Evolutionary conservation across 768 basidiomycete species (phyloP).

Genomic region (Leccinum uliginosum): DNA sequence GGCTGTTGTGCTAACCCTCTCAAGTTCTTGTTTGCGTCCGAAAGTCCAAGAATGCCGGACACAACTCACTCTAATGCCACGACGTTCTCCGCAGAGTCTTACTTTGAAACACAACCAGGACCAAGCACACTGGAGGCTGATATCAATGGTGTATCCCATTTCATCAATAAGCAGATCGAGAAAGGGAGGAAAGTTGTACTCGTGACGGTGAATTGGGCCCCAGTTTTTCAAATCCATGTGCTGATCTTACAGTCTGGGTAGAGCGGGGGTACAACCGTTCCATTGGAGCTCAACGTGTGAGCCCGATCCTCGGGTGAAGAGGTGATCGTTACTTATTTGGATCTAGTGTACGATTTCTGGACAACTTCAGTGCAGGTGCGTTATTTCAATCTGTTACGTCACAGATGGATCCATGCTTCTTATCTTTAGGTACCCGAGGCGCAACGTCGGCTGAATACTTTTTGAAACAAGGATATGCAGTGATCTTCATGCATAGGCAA

Average conservation of each 20-base stretch:
- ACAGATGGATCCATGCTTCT: constrained; percentile 1
- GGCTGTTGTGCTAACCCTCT: constrained; percentile 6
- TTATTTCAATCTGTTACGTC: not conserved
- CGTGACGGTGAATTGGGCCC: constrained; percentile 70
- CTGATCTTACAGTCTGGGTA: constrained; percentile 31
- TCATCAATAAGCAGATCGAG: constrained; percentile 63
- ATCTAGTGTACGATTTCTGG: constrained; percentile 89
- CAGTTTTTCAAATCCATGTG: constrained; percentile 1
- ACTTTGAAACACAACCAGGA: constrained; percentile 84
- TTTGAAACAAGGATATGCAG: constrained; percentile 88
- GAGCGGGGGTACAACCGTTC: constrained; percentile 99
- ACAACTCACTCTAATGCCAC: constrained; percentile 9
- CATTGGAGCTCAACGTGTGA: constrained; percentile 98
- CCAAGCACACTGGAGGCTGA: constrained; percentile 71
- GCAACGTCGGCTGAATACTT: constrained; percentile 99
- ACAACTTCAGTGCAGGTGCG: constrained; percentile 97
- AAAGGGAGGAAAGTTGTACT: constrained; percentile 78
- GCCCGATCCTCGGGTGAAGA: constrained; percentile 30
- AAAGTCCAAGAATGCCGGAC: constrained; percentile 15
- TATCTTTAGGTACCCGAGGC: constrained; percentile 79
- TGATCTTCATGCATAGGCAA: constrained; percentile 98
- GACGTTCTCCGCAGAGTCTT: constrained; percentile 79
- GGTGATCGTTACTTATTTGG: constrained; percentile 15
- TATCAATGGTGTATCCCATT: constrained; percentile 58
- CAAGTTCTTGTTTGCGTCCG: not conserved